phyloP scores from a whole-genome alignment of 1,284 basidiomycete genomes.

The Agroathelia rolfsii region DNA sequence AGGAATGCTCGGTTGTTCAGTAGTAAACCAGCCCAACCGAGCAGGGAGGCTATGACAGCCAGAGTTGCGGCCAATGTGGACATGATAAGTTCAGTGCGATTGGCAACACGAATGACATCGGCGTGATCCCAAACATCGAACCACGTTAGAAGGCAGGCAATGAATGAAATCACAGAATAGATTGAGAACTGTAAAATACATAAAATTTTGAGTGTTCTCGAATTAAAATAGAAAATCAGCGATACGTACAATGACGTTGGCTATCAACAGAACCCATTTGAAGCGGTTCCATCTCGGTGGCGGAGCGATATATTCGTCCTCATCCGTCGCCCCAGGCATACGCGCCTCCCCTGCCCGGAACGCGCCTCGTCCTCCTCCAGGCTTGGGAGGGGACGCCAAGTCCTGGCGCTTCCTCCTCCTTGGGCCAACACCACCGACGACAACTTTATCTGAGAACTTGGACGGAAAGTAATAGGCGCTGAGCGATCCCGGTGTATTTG shows the following conservation, averaged over 20 bases:
- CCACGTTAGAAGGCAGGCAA: conserved; percentile 49
- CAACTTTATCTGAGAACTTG: conserved; percentile 43
- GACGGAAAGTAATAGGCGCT: conserved; percentile 48
- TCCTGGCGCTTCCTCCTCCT: conserved; percentile 20
- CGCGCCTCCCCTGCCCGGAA: conserved; percentile 36
- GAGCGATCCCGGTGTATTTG: too few species aligned
- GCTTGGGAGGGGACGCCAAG: conserved; percentile 25
- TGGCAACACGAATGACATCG: conserved; percentile 48
- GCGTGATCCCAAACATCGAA: conserved; percentile 48
- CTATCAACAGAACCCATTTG: conserved; percentile 47
- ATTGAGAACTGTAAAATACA: conserved; percentile 30
- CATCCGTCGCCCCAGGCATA: conserved; percentile 45
- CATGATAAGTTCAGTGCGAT: conserved; percentile 43
- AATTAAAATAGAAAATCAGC: conserved; percentile 5
- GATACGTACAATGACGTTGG: conserved; percentile 39
- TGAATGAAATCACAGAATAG: conserved; percentile 39
- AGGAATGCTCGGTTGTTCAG: conserved; percentile 60
- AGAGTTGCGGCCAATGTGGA: conserved; percentile 43
- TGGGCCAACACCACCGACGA: conserved; percentile 31
- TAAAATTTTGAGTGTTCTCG: conserved; percentile 5
- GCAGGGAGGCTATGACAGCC: conserved; percentile 41
- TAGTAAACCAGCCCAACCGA: conserved; percentile 54
- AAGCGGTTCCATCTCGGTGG: conserved; percentile 50
- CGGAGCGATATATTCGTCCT: conserved; percentile 40
- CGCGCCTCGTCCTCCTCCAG: conserved; percentile 45